Evolutionary conservation across 768 basidiomycete genomes (phyloP), one percentile per base, ranked within the genome.

Genomic region (Boletus rubescentipes): DNA sequence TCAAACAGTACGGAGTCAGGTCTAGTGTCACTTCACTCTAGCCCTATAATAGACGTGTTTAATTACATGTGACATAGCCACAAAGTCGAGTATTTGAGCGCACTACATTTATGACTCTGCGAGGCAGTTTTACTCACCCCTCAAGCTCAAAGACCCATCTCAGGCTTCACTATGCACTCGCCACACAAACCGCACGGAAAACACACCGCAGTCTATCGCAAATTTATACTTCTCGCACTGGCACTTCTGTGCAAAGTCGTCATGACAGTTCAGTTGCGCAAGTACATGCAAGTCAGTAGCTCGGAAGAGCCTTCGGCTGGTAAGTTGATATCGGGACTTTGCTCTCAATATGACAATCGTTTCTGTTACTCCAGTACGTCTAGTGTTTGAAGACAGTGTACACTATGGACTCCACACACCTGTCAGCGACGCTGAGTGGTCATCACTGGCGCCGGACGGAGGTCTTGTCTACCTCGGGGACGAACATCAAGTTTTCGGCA

Each of bases 381-480:
- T 52, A 5, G 30, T 20, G 29, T 46, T 46, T 6, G 51, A 52
- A 39, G 31, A 39, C 23, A 31, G 18, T 30, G 15, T 39, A 8
- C 34, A 35, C 32, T 51, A 51, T 15, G 49, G 41, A 29, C 23
- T 42, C 41, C 1, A 29, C 26, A 16, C 31, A 5, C 44, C 44
- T 3, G 2, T 6, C 32, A 34, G 44, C 18, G 44, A 46, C 44
- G 44, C 44, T 20, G 44, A 46, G 44, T 46, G 44, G 44, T 46
- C 32, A 15, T 46, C 44, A 6, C 31, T 46, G 12, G 44, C 20
- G 7, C 44, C 51, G 7, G 15, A 32, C 30, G 37, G 39, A 5
- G 51, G 51, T 5, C 30, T 52, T 16, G n/a, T 52, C 20, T 52
- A 52, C 16, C 30, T 46, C 5, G 51, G 51, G 11, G 44, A 46